phyloP scores from a whole-genome alignment of 371 early-diverging fungal genomes.

The Nematocida sp. region DNA sequence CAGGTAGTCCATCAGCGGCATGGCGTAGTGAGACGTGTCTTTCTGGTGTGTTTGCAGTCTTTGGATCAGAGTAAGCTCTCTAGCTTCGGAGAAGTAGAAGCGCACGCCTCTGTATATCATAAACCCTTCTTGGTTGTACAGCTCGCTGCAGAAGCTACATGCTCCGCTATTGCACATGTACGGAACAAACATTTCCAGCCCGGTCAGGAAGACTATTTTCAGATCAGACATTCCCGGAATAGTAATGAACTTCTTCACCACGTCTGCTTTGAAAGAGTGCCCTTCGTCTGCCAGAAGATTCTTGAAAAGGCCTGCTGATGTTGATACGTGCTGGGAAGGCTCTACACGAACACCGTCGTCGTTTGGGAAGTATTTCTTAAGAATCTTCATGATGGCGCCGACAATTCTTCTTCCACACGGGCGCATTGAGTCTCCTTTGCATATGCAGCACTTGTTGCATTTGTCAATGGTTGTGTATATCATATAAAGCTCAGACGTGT shows the following conservation, averaged over 20 bases:
- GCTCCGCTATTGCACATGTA: background rate
- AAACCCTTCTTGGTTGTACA: conserved; percentile 1
- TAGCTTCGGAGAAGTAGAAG: background rate
- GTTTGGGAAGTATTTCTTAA: background rate
- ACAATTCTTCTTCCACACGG: background rate
- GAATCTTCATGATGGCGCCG: background rate
- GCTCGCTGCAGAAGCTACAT: conserved; percentile 4
- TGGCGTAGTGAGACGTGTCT: background rate
- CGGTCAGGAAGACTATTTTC: background rate
- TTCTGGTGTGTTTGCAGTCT: too few relatives aligned
- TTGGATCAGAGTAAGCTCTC: too few relatives aligned
- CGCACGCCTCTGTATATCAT: background rate
- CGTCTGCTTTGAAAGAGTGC: background rate
- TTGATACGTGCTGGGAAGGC: background rate
- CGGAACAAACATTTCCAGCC: background rate
- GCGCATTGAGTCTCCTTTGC: background rate
- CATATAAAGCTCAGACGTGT: background rate
- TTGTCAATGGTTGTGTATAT: too few relatives aligned
- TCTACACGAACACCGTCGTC: too few relatives aligned
- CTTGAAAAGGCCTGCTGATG: background rate
- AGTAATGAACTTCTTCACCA: background rate
- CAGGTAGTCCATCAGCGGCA: too few relatives aligned
- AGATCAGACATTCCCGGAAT: background rate
- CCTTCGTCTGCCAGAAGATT: background rate
- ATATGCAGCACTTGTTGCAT: background rate